Evolutionary conservation across 169 alveolate genomes (phyloP), one percentile per base, ranked within the genome.

Genomic region (Eimeria necatrix): DNA sequence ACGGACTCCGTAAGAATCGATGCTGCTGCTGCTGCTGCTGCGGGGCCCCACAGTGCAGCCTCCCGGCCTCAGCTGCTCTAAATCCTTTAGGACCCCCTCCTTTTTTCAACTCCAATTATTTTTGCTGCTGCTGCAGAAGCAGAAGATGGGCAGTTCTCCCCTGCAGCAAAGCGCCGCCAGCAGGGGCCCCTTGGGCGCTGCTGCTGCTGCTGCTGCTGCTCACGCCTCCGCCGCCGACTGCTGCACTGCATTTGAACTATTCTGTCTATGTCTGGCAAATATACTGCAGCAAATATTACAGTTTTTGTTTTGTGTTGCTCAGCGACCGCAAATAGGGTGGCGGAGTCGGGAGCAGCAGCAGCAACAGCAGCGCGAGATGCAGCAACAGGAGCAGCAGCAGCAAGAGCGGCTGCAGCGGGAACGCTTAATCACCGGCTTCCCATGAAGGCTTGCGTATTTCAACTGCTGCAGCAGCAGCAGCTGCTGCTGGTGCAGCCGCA

Each of bases 191-290:
- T 32, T 32, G 41, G 41, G 41, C 41, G 41, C 73, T 70, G 81
- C 51, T 70, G 51, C 51, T 7, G 88, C 60, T 41, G 64, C 26
- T 76, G 41, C 6, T 76, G 64, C 12, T 76, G 86, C 64, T 76
- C 46, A 9, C 20, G 86, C 60, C 46, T 7, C 60, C 8, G 59
- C 59, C 9, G 84, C 24, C 26, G 22, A 52, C 59, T 48, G 61
- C 26, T 76, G 86, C 46, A 56, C 22, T 56, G 68, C 20, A 18
- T 12, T 12, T 10, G 22, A 56, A 14, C n/a, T 68, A 10, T 68
- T 49, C 48, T 24, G 22, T 48, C 51, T 18, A 71, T 16, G 71
- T 68, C n/a, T 49, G 12, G 8, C 10, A 20, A 7, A 20, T n/a
- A 64, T 4, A 64, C 49, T 10, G 59, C 64, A 41, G 86, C 18